These are phyloP conservation scores for Chenopodium formosanum DNA, from an alignment of 148 eudicot species.

Conservation along the genomic window DNA sequence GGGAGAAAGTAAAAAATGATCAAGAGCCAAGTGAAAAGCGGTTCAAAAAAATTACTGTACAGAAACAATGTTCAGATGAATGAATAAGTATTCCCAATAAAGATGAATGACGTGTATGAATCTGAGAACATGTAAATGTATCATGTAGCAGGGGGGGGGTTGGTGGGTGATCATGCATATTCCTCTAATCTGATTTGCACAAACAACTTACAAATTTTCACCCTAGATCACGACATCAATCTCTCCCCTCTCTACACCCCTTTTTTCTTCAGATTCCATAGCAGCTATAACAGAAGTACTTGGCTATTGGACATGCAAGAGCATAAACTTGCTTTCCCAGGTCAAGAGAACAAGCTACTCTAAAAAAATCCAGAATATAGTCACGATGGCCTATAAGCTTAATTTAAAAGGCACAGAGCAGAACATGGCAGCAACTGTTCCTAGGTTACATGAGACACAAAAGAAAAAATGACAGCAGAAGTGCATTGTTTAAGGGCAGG, in stretches of 20 bases:
- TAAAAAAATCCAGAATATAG: not conserved
- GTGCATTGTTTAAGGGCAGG: not conserved
- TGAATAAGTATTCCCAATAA: constrained; percentile 9
- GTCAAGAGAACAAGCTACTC: not conserved
- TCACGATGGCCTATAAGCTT: not conserved
- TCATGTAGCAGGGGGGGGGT: too few relatives aligned
- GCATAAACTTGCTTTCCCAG: not conserved
- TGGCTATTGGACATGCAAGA: not conserved
- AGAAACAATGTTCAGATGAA: not conserved
- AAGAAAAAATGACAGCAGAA: not conserved
- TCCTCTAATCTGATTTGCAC: not conserved
- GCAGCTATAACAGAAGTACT: not conserved
- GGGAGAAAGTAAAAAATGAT: not conserved
- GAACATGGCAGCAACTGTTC: not conserved
- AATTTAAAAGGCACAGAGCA: not conserved
- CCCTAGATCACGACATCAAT: not conserved
- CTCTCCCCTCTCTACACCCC: not conserved
- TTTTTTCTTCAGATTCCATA: not conserved
- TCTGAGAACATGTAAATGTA: not conserved
- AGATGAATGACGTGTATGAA: not conserved
- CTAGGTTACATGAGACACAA: not conserved
- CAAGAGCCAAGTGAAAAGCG: not conserved
- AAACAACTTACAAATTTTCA: not conserved
- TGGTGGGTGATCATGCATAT: too few relatives aligned
- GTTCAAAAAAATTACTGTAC: not conserved